Percentiles rank a stretch among this genome's conserved stretches.
These are phyloP conservation scores for Scolecobasidium constrictum DNA, from an alignment of 2,329 filamentous ascomycete genomes.

Conservation along the genomic window DNA sequence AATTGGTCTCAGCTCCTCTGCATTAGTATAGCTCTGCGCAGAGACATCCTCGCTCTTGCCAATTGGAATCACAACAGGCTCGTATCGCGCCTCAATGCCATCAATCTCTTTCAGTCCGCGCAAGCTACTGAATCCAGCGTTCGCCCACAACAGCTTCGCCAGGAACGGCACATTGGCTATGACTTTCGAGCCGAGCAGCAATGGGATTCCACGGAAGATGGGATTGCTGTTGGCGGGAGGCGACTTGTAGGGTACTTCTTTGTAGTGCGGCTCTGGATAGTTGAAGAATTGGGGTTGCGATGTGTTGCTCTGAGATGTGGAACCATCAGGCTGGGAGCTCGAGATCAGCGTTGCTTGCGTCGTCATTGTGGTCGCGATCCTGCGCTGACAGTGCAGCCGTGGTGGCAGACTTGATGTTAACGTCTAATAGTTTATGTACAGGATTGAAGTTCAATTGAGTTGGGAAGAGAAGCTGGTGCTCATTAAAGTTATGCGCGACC, in stretches of 20 bases:
- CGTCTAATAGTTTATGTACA: too few relatives aligned
- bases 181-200: constrained; percentile 53
- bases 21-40: constrained; percentile 12
- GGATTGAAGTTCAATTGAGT: too few relatives aligned
- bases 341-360: too few relatives aligned
- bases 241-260: constrained; percentile 22
- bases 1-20: neutral
- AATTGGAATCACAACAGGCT: constrained; percentile 46
- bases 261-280: constrained; percentile 22
- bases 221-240: constrained; percentile 48
- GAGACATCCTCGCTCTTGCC: constrained; percentile 13
- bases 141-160: constrained; percentile 57
- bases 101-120: constrained; percentile 44
- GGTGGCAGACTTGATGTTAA: too few relatives aligned
- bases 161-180: constrained; percentile 50
- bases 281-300: constrained; percentile 16
- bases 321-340: too few relatives aligned
- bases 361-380: too few relatives aligned
- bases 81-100: constrained; percentile 41
- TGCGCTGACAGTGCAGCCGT: too few relatives aligned
- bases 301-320: too few relatives aligned
- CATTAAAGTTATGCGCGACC: too few relatives aligned
- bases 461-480: too few relatives aligned
- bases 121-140: constrained; percentile 54
- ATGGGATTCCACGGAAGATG: constrained; percentile 52